Base-by-base conservation (phyloP, 2,329 filamentous ascomycete species). In the Zarea fungicola region DNA sequence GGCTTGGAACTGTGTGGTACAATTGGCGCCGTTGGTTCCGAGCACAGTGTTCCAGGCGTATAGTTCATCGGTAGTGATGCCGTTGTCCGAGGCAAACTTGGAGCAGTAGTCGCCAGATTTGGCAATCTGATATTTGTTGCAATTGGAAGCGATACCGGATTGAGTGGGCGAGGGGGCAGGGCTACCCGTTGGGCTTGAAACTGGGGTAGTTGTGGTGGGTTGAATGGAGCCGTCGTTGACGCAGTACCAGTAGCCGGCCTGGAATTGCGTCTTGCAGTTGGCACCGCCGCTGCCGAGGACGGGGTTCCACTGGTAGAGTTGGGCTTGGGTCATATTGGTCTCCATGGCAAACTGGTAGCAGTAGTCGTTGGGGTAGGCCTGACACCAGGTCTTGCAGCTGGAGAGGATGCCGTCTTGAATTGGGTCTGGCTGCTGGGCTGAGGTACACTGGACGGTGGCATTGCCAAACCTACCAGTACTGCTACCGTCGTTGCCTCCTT, bases 201-300 rank as follows among this genome's bases (percentile, higher is more conserved):
- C 35, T 9, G 19, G 21, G 3, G 35, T 32, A 3, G 45, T 31
- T 4, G 16, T 13, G 5, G 43, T 46, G 9, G 34, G 34, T 37
- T 18, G 9, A 4, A 11, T 11, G 1, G 5, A n/a, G 3, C 19
- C 19, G 28, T 34, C 13, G 6, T 16, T 37, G 19, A 60, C 49
- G 42, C 59, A 62, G 50, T 63, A 62, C n/a, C 52, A 56, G 21
- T 63, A 55, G 10, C 44, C 42, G 2, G 52, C 41, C 58, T 53
- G 60, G 35, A 61, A 51, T n/a, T 46, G 39, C 13, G 50, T 57
- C 26, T 42, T 46, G 39, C 62, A 63, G 42, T 63, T 58, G n/a
- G 51, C 52, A 10, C 62, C 58, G 16, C 48, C 34, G 1, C 35
- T 16, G n/a, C 54, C 55, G 4, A 58, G 44, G 23, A 58, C 54